A percentile compares a stretch with the other conserved stretches of the same genome.
These are phyloP conservation scores for Leishmania martiniquensis DNA, from an alignment of 208 protist genomes.

Conservation along the genomic window DNA sequence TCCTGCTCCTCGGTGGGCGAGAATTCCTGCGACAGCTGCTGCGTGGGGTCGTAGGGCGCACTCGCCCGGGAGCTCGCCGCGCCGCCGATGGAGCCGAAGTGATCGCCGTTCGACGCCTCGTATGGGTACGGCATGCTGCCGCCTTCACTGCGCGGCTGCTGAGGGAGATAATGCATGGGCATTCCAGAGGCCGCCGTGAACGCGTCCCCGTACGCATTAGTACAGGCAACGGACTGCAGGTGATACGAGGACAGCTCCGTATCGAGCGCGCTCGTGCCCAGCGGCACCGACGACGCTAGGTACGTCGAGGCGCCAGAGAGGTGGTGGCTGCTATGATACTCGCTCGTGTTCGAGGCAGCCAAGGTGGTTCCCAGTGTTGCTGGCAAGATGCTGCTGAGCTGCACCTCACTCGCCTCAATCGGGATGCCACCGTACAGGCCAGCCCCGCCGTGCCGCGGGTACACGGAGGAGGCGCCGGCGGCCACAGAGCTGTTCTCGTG, in stretches of 20 bases:
- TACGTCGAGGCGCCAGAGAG: constrained; percentile 27
- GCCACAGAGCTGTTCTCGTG: constrained; percentile 66
- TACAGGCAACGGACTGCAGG: constrained; percentile 60
- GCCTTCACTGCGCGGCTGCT: neutral
- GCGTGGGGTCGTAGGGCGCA: constrained; percentile 33
- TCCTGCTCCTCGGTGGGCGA: constrained; percentile 60
- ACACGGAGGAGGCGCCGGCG: constrained; percentile 29
- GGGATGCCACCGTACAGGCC: constrained; percentile 51
- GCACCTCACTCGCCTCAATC: constrained; percentile 68
- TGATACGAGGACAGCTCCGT: constrained; percentile 71
- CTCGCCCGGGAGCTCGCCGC: constrained; percentile 28
- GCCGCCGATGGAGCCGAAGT: neutral
- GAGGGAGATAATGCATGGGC: constrained; percentile 11
- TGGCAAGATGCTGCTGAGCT: constrained; percentile 42
- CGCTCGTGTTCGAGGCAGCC: constrained; percentile 41
- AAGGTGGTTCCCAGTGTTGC: constrained; percentile 17
- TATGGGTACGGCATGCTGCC: constrained; percentile 30
- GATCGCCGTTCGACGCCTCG: constrained; percentile 20
- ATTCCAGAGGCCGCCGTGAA: constrained; percentile 12
- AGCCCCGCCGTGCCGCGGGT: constrained; percentile 11
- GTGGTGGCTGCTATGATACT: constrained; percentile 31
- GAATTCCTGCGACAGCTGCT: constrained; percentile 46
- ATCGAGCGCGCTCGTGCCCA: constrained; percentile 20
- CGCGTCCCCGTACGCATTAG: constrained; percentile 30
- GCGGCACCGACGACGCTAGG: constrained; percentile 21